These are phyloP conservation scores for Crithidia mellificae DNA, from an alignment of 208 protist species.

Conservation along the genomic window DNA sequence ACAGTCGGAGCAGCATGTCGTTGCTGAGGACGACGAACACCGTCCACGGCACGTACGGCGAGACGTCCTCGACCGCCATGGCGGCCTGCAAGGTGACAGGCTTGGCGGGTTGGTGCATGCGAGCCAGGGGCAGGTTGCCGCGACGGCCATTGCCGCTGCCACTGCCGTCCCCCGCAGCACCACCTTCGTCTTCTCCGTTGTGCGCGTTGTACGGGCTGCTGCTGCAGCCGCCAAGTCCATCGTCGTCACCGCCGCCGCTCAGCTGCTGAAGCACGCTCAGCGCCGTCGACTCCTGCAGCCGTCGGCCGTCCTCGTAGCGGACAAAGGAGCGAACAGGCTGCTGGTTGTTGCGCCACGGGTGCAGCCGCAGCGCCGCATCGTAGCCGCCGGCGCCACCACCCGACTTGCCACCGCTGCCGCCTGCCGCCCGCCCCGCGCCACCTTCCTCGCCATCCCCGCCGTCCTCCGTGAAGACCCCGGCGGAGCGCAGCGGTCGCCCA, in stretches of 20 bases:
- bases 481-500: constrained; percentile 19
- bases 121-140: background rate
- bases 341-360: constrained; percentile 47
- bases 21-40: constrained; percentile 53
- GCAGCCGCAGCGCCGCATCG: constrained; percentile 39
- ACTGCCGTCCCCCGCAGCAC: background rate
- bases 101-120: constrained; percentile 27
- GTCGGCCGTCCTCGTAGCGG: constrained; percentile 64
- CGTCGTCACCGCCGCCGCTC: background rate
- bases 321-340: constrained; percentile 34
- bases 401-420: too few relatives aligned
- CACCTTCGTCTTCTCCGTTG: constrained; percentile 10
- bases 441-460: constrained; percentile 8
- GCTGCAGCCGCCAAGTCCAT: too few relatives aligned
- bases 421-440: background rate
- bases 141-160: background rate
- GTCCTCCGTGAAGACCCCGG: constrained; percentile 2
- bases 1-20: constrained; percentile 74
- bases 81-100: constrained; percentile 31
- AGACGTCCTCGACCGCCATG: constrained; percentile 45
- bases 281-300: constrained; percentile 36
- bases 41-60: constrained; percentile 41
- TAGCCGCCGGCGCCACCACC: constrained; percentile 29
- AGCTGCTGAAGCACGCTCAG: constrained; percentile 33
- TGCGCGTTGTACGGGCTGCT: too few relatives aligned